Evolutionary conservation across 257 asterid species (phyloP), one percentile per base, ranked within the genome.

Genomic region (Solanum pennellii): DNA sequence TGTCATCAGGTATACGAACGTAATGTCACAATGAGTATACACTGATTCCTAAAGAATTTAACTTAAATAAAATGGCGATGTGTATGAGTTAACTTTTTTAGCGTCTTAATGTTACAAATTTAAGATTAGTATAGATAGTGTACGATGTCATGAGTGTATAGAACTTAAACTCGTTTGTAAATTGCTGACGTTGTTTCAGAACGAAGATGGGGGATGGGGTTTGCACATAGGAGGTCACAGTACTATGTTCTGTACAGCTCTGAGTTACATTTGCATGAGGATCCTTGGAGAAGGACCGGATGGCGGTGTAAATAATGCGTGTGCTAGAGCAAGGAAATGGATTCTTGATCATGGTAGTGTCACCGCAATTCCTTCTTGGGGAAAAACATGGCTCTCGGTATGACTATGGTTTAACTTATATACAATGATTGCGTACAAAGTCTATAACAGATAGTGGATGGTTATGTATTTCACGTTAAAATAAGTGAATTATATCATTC

Each of bases 201-300:
- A 95, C 21, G 94, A 91, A 91, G 98, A 95, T 56, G 98, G 98
- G 77, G 98, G 98, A 4, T 95, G 98, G 98, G 98, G 98, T 16
- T 79, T 94, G 18, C 98, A 95, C 88, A 90, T 95, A 65, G 96
- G 93, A 91, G 98, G 98, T 12, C 97, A 93, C 62, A 95, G 98
- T 94, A 83, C 94, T 8, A 95, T 95, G 98, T 94, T 95, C 85
- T 91, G 98, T 83, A 95, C 98, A 4, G 82, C 92, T 3, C 92
- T 95, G 18, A 93, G 88, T 89, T 95, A 95, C 92, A 92, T 94
- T 0, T 93, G 95, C 44, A 93, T 95, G 97, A 93, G 98, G 49
- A 85, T 95, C 86, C 88, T 95, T 5, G 97, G 98, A 62, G 93
- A 89, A 89, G 93, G 93, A 8, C 93, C 94, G 0, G 95, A 93